These are phyloP conservation scores for Populus alba DNA, from an alignment of 345 rosid species.

Conservation along the genomic window DNA sequence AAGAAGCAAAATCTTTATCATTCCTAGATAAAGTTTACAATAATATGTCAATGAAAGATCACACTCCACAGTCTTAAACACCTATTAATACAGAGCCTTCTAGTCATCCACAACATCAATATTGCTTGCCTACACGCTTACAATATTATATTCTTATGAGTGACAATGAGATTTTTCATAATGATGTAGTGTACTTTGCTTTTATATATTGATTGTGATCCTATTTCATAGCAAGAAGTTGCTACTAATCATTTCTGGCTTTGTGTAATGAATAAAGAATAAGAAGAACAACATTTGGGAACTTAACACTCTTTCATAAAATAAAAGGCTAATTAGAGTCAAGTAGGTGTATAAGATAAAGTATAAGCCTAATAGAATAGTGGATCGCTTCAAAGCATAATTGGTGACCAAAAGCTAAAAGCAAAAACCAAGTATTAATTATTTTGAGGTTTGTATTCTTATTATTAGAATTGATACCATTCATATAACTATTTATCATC, in stretches of 20 bases:
- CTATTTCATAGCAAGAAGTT: not conserved
- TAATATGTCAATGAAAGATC: too few relatives aligned
- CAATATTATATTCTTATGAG: too few relatives aligned
- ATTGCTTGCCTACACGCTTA: too few relatives aligned
- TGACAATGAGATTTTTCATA: too few relatives aligned
- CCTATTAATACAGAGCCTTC: too few relatives aligned
- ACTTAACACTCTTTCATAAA: not conserved
- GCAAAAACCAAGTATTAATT: not conserved
- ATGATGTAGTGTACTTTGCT: too few relatives aligned
- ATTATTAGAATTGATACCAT: not conserved
- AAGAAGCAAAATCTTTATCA: too few relatives aligned
- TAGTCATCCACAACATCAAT: too few relatives aligned
- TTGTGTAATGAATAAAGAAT: not conserved
- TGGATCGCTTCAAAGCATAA: not conserved
- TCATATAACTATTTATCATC: not conserved
- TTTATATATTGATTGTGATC: not conserved
- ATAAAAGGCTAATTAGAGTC: not conserved
- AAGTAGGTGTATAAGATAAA: not conserved
- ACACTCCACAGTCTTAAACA: too few relatives aligned
- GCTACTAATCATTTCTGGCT: not conserved
- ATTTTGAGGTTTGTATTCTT: not conserved
- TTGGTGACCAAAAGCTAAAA: not conserved
- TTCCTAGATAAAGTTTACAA: too few relatives aligned
- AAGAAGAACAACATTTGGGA: not conserved
- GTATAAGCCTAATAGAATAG: not conserved